Evolutionary conservation across 768 basidiomycete genomes (phyloP).

Genomic region (Daedaleopsis sinensis): DNA sequence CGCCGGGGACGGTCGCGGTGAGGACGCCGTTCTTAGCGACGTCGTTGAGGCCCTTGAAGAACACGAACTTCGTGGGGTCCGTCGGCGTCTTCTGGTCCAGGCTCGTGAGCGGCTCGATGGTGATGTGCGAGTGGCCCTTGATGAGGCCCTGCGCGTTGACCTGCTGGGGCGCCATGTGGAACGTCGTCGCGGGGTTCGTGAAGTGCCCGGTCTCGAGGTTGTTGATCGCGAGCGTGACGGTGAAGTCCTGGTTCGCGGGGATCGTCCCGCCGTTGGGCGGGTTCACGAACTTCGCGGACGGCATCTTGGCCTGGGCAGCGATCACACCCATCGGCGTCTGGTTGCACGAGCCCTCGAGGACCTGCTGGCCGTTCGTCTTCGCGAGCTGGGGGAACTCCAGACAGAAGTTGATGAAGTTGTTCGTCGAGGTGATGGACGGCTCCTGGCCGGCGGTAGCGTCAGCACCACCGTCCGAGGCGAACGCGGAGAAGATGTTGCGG

Average conservation of each 20-base stretch:
- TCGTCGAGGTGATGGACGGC: conserved; percentile 52
- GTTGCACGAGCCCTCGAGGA: conserved; percentile 58
- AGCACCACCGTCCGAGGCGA: conserved; percentile 52
- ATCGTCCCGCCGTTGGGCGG: conserved; percentile 53
- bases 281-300: conserved; percentile 54
- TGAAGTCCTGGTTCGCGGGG: conserved; percentile 54
- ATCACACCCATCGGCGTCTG: conserved; percentile 65
- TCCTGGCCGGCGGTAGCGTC: conserved; percentile 46
- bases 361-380: conserved; percentile 49
- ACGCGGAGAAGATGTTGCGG: conserved; percentile 46
- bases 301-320: conserved; percentile 52
- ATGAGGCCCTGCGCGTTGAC: conserved; percentile 46
- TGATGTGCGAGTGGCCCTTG: conserved; percentile 60
- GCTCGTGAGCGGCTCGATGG: conserved; percentile 48
- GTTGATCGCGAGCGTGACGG: conserved; percentile 51
- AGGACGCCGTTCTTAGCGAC: conserved; percentile 48
- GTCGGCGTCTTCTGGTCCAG: conserved; percentile 45
- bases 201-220: conserved; percentile 59
- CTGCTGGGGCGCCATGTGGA: conserved; percentile 57
- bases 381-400: conserved; percentile 34
- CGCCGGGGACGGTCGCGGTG: conserved; percentile 41
- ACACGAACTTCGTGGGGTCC: conserved; percentile 56
- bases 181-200: conserved; percentile 56
- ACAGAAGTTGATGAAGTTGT: conserved; percentile 74
- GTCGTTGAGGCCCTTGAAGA: conserved; percentile 63